phyloP scores from a whole-genome alignment of 106 monocot species.

The Platanthera zijinensis region DNA sequence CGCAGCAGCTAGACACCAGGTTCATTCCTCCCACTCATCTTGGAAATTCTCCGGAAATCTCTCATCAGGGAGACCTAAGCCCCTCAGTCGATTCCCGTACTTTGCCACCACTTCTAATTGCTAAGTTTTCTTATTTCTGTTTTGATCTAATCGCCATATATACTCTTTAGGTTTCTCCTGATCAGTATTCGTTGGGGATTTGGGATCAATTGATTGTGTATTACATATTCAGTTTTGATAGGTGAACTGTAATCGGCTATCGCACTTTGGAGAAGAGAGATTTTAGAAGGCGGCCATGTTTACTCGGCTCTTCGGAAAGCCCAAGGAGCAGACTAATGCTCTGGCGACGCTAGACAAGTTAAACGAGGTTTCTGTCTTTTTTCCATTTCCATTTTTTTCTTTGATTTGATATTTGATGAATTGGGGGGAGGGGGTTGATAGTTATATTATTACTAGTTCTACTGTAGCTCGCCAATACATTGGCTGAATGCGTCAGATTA shows the following conservation, averaged over 20 bases:
- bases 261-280: neutral
- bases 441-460: neutral
- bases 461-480: neutral
- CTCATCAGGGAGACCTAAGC: neutral
- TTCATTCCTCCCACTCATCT: neutral
- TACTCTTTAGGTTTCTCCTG: neutral
- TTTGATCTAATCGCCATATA: neutral
- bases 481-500: neutral
- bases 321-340: constrained; percentile 73
- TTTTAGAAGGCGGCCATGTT: constrained; percentile 35
- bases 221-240: neutral
- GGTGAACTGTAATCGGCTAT: neutral
- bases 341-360: constrained; percentile 75
- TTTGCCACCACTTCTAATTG: neutral
- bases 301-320: constrained; percentile 64
- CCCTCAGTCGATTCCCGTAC: neutral
- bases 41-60: neutral
- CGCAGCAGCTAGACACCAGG: neutral
- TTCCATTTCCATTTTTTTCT: neutral
- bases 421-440: neutral
- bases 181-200: neutral
- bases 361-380: constrained; percentile 50
- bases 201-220: neutral
- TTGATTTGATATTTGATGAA: constrained; percentile 5
- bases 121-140: neutral